Evolutionary conservation across 495 filamentous ascomycete genomes (phyloP), one percentile per base, ranked within the genome.

Genomic region (Neurospora discreta): DNA sequence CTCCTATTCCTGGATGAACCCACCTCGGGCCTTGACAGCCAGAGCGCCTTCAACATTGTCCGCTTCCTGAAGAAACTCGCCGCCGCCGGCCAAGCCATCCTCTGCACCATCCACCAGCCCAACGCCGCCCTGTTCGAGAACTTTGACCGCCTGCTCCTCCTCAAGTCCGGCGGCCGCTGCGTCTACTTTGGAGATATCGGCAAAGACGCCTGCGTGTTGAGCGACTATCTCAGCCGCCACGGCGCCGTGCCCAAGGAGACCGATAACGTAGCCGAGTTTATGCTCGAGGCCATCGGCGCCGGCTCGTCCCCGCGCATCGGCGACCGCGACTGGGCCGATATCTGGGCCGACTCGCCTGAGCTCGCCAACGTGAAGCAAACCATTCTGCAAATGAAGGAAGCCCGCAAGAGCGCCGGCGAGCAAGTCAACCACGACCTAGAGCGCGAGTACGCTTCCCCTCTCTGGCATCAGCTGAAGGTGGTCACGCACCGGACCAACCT

Each of bases 61-160:
- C 89, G 91, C 67, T 97, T 97, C 85, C 80, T 97, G 69, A 90
- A 90, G 68, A 97, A 96, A 82, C 86, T 97, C 11, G 90, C 93
- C 1, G 88, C 87, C 1, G 89, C 90, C 44, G 94, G 94, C 1
- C 93, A 97, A 75, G 93, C 94, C 20, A 92, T 97, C 77, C 87
- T 97, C 1, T 93, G 91, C 80, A 97, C 94, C 0, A 98, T 97
- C 74, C 94, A 97, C 79, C 94, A 98, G 75, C 94, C 94, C 18
- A 92, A 92, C 76, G 89, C 92, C 4, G 90, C 92, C 0, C 85
- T 98, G 0, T 97, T 98, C 74, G 90, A 95, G 77, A 90, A 91
- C 74, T 93, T 86, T 76, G 91, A 94, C 76, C 86, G 87, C 10
- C 80, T 95, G 1, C 81, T 95, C 4, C 82, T 93, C 0, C 85